These are phyloP conservation scores for Fusarium sp. DNA, from an alignment of 2,329 filamentous ascomycete genomes.

Conservation along the genomic window DNA sequence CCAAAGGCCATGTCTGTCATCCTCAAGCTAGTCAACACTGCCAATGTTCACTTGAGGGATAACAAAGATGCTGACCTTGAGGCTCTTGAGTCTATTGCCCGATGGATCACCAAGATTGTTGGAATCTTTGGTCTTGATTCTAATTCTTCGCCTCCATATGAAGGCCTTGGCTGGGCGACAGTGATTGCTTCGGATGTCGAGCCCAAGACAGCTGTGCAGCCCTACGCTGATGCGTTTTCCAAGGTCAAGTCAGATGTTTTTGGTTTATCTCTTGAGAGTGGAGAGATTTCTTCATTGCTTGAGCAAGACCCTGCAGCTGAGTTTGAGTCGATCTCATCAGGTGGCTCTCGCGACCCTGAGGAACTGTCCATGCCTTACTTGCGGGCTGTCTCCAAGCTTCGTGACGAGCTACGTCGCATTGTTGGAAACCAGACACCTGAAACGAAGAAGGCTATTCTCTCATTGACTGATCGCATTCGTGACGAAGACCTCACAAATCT, in stretches of 20 bases:
- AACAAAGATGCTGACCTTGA: conserved; percentile 62
- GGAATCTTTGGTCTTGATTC: conserved; percentile 86
- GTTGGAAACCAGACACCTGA: conserved; percentile 60
- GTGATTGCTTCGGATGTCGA: conserved; percentile 57
- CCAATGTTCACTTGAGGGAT: conserved; percentile 72
- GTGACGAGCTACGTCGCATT: conserved; percentile 72
- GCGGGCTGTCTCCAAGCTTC: conserved; percentile 66
- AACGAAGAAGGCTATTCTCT: conserved; percentile 78
- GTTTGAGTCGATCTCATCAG: conserved; percentile 60
- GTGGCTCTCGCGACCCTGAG: conserved; percentile 65
- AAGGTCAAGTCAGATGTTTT: conserved; percentile 62
- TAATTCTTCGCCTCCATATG: conserved; percentile 66
- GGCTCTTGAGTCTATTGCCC: conserved; percentile 70
- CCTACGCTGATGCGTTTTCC: conserved; percentile 61
- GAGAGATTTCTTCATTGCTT: conserved; percentile 60
- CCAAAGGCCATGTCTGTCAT: conserved; percentile 83
- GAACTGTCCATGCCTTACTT: conserved; percentile 68
- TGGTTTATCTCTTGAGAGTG: conserved; percentile 63
- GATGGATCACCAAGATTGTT: conserved; percentile 86
- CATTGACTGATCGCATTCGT: conserved; percentile 83
- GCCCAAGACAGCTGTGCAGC: conserved; percentile 61
- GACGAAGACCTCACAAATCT: conserved; percentile 85
- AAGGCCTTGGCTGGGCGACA: conserved; percentile 69
- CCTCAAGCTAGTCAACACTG: conserved; percentile 80
- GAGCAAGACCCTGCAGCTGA: conserved; percentile 60